Base-by-base conservation (phyloP, 2,329 filamentous ascomycete genomes). In the Pyricularia sp. region DNA sequence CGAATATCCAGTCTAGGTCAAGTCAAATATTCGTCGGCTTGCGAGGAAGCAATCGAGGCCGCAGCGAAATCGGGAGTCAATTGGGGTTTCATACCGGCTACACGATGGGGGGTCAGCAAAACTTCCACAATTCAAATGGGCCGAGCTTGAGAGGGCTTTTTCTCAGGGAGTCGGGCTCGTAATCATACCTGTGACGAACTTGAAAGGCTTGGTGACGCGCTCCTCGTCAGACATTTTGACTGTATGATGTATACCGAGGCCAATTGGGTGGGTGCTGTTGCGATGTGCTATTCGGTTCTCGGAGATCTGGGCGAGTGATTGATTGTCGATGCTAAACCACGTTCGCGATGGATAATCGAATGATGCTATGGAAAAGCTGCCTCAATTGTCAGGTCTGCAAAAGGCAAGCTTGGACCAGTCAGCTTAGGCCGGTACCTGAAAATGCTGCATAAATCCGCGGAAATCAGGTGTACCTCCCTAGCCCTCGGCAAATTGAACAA, bases 141-240 rank as follows among this genome's bases (percentile, higher is more conserved):
- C 74, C 72, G 72, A 69, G 72, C 68, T 42, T 25, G 14, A 10
- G 23, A 50, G 25, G 25, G 65, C 26, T 30, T 67, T 63, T 77
- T 77, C 73, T 76, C 70, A 50, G 69, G 66, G 64, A 28, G 11
- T 26, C 28, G 7, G 14, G 11, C 26, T 63, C 12, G 31, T 30
- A 28, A 14, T 75, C 77, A 77, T 69, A 74, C 73, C 94, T 85
- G 94, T 98, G 79, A 98, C 95, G 85, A 98, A 98, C 92, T 99
- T 99, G 91, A 99, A 99, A 83, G 96, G 96, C 90, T 97, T 99
- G 84, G 94, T 97, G 75, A 87, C 86, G 82, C 86, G 86, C 82
- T 97, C 92, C 78, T 92, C 90, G 84, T 96, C 92, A 81, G 93
- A 91, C 94, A 99, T 99, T 77, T 84, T 94, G 87, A 82, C 82